Evolutionary conservation across 2,329 filamentous ascomycete genomes (phyloP).

Genomic region (Sporothrix variecibatus): DNA sequence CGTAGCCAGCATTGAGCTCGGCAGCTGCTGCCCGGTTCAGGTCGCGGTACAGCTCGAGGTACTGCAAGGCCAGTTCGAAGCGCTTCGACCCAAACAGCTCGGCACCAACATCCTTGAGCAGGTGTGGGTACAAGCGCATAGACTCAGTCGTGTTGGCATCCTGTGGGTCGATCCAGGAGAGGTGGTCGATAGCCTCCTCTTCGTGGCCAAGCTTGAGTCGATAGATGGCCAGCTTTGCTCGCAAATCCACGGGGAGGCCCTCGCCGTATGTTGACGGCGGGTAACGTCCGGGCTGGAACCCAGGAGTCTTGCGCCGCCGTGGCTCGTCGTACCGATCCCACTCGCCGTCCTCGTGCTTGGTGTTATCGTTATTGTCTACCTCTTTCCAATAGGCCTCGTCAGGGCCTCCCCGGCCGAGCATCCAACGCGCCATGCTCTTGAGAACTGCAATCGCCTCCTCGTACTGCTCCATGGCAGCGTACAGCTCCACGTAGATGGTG

Average conservation of each 20-base stretch:
- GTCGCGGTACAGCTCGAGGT: constrained; percentile 57
- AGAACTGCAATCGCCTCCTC: constrained; percentile 67
- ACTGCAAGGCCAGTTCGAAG: constrained; percentile 51
- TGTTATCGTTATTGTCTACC: constrained; percentile 52
- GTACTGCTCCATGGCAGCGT: constrained; percentile 65
- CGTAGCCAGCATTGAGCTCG: constrained; percentile 9
- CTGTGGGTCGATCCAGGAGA: constrained; percentile 69
- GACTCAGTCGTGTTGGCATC: constrained; percentile 51
- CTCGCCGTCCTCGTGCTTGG: constrained; percentile 73
- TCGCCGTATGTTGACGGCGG: constrained; percentile 65
- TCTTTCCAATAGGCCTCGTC: constrained; percentile 76
- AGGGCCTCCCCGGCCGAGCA: constrained; percentile 65
- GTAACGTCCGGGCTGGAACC: constrained; percentile 60
- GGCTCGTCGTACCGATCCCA: constrained; percentile 73
- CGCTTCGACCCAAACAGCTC: constrained; percentile 47
- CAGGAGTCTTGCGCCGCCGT: constrained; percentile 63
- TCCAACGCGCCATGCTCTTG: constrained; percentile 75
- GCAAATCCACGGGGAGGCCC: constrained; percentile 76
- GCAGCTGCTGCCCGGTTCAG: constrained; percentile 43
- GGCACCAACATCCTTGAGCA: constrained; percentile 69
- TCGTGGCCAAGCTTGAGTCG: constrained; percentile 70
- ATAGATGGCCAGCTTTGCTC: constrained; percentile 80
- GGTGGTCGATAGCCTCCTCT: constrained; percentile 71
- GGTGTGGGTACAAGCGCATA: constrained; percentile 70
- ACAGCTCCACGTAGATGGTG: constrained; percentile 81